These are phyloP conservation scores for Pyrus communis DNA, from an alignment of 306 rosid species.

Conservation along the genomic window DNA sequence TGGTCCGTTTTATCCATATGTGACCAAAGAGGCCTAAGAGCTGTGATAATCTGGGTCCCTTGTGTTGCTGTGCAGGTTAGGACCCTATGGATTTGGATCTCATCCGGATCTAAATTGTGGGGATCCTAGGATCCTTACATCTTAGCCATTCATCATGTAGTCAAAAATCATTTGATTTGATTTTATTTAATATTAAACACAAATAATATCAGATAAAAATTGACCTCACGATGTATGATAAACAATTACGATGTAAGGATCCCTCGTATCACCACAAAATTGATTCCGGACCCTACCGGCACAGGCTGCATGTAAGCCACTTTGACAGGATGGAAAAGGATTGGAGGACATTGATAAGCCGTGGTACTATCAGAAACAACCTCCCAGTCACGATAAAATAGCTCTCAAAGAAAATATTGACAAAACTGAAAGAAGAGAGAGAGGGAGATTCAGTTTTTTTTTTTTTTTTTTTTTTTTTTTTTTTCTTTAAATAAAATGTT, in stretches of 20 bases:
- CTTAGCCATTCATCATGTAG: too few species aligned
- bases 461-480: too few species aligned
- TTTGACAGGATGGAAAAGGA: background rate
- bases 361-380: background rate
- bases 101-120: too few species aligned
- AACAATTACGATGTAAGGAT: too few species aligned
- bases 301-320: slow-evolving; percentile 19
- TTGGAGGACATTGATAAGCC: slow-evolving; percentile 3
- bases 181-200: too few species aligned
- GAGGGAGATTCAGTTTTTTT: background rate
- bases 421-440: background rate
- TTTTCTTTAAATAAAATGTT: background rate
- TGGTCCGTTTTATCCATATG: too few species aligned
- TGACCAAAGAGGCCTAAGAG: background rate
- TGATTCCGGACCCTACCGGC: background rate
- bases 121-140: too few species aligned
- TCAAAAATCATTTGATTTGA: too few species aligned
- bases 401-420: too few species aligned
- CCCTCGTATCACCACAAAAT: too few species aligned
- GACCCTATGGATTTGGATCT: background rate
- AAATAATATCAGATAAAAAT: too few species aligned
- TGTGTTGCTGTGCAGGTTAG: background rate
- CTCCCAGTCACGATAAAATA: background rate
- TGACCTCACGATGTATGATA: too few species aligned
- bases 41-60: background rate